A percentile compares a stretch with the other conserved stretches of the same genome.
Conservation (phyloP, 805 yeast species). For the Starmera dryadoides region DNA sequence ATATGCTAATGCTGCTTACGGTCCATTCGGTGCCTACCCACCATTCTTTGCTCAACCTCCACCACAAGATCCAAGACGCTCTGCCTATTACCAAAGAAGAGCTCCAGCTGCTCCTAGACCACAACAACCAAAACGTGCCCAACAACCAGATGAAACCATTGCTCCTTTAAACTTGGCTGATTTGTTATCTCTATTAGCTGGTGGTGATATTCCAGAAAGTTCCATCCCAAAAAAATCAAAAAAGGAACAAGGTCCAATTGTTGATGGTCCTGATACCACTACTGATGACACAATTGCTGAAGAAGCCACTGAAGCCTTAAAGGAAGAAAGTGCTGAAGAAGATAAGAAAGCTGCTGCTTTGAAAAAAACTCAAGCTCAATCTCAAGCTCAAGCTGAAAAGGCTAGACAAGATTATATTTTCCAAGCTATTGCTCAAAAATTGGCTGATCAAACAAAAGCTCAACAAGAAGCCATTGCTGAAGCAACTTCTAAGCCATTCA, state of each 20-base stretch:
- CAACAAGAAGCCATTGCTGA: neutral
- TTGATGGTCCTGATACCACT: neutral
- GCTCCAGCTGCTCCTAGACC: neutral
- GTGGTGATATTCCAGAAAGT: neutral
- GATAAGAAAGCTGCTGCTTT: constrained; percentile 1
- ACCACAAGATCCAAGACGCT: neutral
- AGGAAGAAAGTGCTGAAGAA: neutral
- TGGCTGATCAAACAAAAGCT: neutral
- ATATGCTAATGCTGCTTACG: neutral
- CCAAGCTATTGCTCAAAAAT: neutral
- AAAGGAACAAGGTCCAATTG: neutral
- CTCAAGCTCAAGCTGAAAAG: neutral
- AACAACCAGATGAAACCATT: neutral
- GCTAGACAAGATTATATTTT: neutral
- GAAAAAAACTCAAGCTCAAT: constrained; percentile 1
- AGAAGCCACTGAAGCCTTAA: neutral
- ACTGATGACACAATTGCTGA: neutral
- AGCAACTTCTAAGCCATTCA: constrained; percentile 1
- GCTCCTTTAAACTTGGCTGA: neutral
- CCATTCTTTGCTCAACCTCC: constrained; percentile 5
- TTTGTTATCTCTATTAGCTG: neutral
- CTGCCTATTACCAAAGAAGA: neutral
- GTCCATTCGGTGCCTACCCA: neutral
- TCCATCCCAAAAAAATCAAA: neutral
- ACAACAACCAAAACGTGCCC: neutral